phyloP scores from a whole-genome alignment of 1,284 basidiomycete species.

The Megacollybia platyphylla region DNA sequence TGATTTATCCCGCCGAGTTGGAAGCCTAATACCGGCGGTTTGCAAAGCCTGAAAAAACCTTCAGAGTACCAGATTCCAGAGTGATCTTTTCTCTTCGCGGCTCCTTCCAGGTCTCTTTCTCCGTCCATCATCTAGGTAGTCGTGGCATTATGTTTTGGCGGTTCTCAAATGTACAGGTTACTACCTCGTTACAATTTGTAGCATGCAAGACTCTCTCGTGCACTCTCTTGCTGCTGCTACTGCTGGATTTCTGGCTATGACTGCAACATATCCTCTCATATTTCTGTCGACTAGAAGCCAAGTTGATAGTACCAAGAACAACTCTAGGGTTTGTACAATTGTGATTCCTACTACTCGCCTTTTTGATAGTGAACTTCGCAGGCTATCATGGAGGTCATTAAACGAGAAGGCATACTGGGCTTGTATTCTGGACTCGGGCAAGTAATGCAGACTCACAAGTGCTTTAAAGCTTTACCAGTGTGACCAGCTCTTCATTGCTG shows the following conservation, averaged over 20 bases:
- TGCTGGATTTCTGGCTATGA: slow-evolving; percentile 88
- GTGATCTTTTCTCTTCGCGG: too few relatives aligned
- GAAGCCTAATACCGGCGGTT: not conserved
- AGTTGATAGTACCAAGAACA: slow-evolving; percentile 73
- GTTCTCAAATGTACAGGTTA: too few relatives aligned
- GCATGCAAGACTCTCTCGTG: slow-evolving; percentile 72
- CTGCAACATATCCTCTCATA: slow-evolving; percentile 78
- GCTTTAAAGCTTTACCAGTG: not conserved
- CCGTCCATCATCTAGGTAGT: too few relatives aligned
- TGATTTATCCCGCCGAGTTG: not conserved
- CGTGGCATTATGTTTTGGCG: too few relatives aligned
- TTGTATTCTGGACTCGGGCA: slow-evolving; percentile 72
- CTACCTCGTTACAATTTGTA: not conserved
- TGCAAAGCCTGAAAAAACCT: too few relatives aligned
- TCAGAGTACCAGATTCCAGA: too few relatives aligned
- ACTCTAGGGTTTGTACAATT: slow-evolving; percentile 35
- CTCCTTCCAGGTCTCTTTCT: too few relatives aligned
- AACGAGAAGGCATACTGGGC: slow-evolving; percentile 76
- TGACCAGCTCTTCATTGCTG: slow-evolving; percentile 60
- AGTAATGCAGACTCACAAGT: not conserved
- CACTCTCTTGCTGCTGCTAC: slow-evolving; percentile 85
- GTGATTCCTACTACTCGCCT: not conserved
- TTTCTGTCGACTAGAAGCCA: slow-evolving; percentile 90
- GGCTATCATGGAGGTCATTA: slow-evolving; percentile 65
- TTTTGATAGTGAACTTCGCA: slow-evolving; percentile 31